Evolutionary conservation across 129 eudicot genomes (phyloP).

Genomic region (Flaveria linearis): DNA sequence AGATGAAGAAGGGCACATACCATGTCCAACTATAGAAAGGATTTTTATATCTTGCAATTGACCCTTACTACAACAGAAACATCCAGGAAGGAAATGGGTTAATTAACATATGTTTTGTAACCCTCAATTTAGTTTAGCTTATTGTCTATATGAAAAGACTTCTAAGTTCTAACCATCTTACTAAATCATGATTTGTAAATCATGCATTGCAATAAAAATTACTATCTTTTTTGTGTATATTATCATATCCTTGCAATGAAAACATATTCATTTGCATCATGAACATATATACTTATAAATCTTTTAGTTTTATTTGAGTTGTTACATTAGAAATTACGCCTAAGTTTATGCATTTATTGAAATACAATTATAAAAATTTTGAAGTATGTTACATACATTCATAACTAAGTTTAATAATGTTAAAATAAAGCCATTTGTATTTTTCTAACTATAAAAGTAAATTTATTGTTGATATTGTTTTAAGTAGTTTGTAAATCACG

Average conservation of each 20-base stretch:
- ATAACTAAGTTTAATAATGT: background rate
- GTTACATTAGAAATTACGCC: background rate
- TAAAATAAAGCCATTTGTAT: too few relatives aligned
- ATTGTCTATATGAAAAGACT: slow-evolving; percentile 19
- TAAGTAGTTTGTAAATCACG: too few relatives aligned
- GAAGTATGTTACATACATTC: background rate
- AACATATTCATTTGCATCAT: background rate
- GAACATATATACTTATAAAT: background rate
- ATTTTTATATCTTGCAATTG: slow-evolving; percentile 15
- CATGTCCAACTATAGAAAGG: slow-evolving; percentile 13
- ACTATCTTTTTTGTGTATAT: background rate
- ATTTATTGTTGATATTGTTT: too few relatives aligned
- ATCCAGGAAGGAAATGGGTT: slow-evolving; percentile 12
- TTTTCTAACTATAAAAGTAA: too few relatives aligned
- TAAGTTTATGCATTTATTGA: background rate
- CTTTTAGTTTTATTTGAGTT: background rate
- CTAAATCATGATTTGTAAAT: background rate
- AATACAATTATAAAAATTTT: background rate
- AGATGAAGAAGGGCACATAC: slow-evolving; percentile 30
- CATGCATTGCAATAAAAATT: background rate
- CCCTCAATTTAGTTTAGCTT: slow-evolving; percentile 1
- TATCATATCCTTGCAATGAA: background rate
- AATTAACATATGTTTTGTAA: slow-evolving; percentile 8
- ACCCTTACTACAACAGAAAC: slow-evolving; percentile 27
- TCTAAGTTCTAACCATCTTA: background rate